A percentile compares a stretch with the other conserved stretches of the same genome.
phyloP scores from a whole-genome alignment of 2,329 filamentous ascomycete species.

The Colletotrichum musae region DNA sequence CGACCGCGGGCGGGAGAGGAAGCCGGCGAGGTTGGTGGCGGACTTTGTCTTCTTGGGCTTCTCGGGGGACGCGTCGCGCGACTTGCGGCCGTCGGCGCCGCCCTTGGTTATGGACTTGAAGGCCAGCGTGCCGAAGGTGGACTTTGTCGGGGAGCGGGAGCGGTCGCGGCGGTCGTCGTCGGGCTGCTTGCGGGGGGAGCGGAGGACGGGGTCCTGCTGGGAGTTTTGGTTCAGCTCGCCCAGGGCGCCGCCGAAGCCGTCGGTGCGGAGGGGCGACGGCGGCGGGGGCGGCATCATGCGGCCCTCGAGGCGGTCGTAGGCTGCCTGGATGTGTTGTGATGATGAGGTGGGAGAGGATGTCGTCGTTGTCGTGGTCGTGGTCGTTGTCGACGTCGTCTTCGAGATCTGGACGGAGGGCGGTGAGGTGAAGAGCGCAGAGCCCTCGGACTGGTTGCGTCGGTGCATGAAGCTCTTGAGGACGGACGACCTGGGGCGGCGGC shows the following conservation, averaged over 20 bases:
- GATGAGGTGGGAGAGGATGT: not conserved
- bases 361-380: no score
- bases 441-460: constrained; percentile 63
- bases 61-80: constrained; percentile 64
- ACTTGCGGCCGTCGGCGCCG: constrained; percentile 49
- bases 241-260: constrained; percentile 58
- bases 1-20: constrained; percentile 83
- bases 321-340: constrained; percentile 38
- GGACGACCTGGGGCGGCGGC: constrained; percentile 58
- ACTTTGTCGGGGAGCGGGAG: constrained; percentile 61
- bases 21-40: constrained; percentile 82
- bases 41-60: constrained; percentile 88
- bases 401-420: constrained; percentile 43
- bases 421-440: constrained; percentile 47
- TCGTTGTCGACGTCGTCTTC: not conserved
- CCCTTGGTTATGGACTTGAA: constrained; percentile 60
- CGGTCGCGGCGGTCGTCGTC: constrained; percentile 48
- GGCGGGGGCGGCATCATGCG: constrained; percentile 45
- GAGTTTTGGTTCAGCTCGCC: constrained; percentile 70
- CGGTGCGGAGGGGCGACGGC: constrained; percentile 53
- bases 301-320: constrained; percentile 40
- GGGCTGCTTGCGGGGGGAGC: constrained; percentile 56
- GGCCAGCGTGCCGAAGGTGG: constrained; percentile 58
- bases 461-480: constrained; percentile 66
- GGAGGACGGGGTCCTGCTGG: constrained; percentile 56